These are phyloP conservation scores for Podila minutissima DNA, from an alignment of 192 early-diverging fungal species.

Conservation along the genomic window DNA sequence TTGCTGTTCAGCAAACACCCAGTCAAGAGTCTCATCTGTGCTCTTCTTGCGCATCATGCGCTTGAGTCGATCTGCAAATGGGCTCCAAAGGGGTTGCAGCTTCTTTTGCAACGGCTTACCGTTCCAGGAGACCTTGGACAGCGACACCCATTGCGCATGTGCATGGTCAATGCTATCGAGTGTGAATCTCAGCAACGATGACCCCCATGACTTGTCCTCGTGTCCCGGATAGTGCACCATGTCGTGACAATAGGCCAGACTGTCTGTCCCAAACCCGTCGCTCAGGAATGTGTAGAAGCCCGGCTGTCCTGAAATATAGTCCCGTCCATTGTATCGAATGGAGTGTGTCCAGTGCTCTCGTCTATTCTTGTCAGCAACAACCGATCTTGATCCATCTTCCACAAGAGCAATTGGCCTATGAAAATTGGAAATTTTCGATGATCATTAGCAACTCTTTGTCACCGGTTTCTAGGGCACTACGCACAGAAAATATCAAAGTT, in stretches of 20 bases:
- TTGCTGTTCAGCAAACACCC: neutral
- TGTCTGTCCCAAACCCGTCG: constrained; percentile 18
- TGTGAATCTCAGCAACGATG: neutral
- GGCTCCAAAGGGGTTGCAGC: neutral
- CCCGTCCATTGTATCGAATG: constrained; percentile 6
- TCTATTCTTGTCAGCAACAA: neutral
- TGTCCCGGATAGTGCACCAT: constrained; percentile 2
- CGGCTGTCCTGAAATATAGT: constrained; percentile 14
- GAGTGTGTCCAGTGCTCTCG: neutral
- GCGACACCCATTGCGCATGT: neutral
- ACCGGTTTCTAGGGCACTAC: neutral
- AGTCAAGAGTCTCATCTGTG: neutral
- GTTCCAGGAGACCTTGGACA: neutral
- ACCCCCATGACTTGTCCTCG: neutral
- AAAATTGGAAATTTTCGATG: neutral
- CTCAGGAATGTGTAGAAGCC: constrained; percentile 22
- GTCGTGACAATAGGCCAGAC: constrained; percentile 22
- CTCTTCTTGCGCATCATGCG: neutral
- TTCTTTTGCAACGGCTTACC: too few species aligned
- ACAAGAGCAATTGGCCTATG: constrained; percentile 1
- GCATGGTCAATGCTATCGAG: neutral
- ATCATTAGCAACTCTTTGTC: too few species aligned
- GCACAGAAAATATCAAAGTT: neutral
- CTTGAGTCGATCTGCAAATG: neutral
- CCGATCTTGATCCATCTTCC: neutral